Evolutionary conservation across 202 grass and related monocot species (phyloP), one percentile per base, ranked within the genome.

Genomic region (Panicum hallii): DNA sequence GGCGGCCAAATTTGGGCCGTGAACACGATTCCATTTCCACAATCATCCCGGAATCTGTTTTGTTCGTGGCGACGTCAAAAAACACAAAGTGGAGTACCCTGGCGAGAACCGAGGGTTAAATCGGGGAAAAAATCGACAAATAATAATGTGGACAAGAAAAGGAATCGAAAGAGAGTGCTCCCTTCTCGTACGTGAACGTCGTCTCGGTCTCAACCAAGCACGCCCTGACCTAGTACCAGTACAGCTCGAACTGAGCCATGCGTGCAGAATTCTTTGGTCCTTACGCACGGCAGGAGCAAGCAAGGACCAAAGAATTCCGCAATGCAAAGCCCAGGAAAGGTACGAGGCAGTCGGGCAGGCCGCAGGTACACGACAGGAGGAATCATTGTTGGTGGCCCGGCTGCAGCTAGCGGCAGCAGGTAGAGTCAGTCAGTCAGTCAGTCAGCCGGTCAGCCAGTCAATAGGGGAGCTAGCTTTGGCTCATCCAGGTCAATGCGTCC

Each of bases 1-100:
- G 36, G 36, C 36, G 44, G 56, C 78, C 61, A 41, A 41, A 63
- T 23, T 26, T 48, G 4, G 56, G 5, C 15, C 80, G 12, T 64
- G 83, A 3, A 86, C 42, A 32, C 47, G 79, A 83, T 90, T 74
- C 67, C 6, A 14, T 64, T n/a, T 19, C 88, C 60, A 81, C 70
- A 42, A 43, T 42, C 47, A 26, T 80, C 77, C 46, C 78, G 16
- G 20, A 41, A 56, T 53, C n/a, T 45, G 45, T 19, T 5, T 28
- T 45, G 45, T 19, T 8, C 23, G 45, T 6, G 5, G 19, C 19
- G 6, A 52, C 46, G 38, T 38, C 17, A 26, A 43, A 71, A 63
- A 67, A 13, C 2, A 53, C 45, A 12, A 19, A 19, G 11, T 12
- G 9, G 43, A 46, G 1, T 10, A 49, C 47, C 1, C 3, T 4